phyloP scores from a whole-genome alignment of 228 moss, liverwort and hornwort genomes.

The Sphagnum magellanicum region DNA sequence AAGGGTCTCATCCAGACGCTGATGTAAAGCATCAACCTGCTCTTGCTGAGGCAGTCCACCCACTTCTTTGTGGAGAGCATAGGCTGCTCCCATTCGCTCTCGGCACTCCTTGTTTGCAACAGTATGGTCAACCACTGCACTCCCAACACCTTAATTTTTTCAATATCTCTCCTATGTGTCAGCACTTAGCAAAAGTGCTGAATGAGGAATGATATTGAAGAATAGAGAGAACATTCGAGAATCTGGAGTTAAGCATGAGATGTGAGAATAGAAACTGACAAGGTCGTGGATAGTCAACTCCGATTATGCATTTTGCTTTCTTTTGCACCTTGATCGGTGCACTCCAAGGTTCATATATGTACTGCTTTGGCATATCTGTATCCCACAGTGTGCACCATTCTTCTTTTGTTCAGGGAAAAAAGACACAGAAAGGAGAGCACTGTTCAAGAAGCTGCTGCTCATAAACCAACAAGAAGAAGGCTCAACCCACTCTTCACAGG shows the following conservation, averaged over 20 bases:
- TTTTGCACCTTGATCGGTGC: slow-evolving; percentile 78
- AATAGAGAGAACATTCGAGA: neutral
- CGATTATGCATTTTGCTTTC: slow-evolving; percentile 90
- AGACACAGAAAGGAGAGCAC: no score
- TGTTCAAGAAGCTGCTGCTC: no score
- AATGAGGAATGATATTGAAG: neutral
- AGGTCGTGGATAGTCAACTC: slow-evolving; percentile 89
- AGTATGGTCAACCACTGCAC: slow-evolving; percentile 82
- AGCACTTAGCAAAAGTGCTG: neutral
- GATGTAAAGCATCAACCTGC: slow-evolving; percentile 48
- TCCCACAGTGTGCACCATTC: neutral
- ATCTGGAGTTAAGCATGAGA: neutral
- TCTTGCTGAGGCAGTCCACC: slow-evolving; percentile 55
- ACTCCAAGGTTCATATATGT: slow-evolving; percentile 97
- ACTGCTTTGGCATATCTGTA: slow-evolving; percentile 86
- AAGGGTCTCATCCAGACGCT: slow-evolving; percentile 16
- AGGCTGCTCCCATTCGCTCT: slow-evolving; percentile 83
- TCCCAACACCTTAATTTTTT: neutral
- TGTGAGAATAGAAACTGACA: slow-evolving; percentile 24
- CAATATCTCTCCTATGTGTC: no score
- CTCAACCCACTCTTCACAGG: no score
- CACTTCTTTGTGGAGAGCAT: slow-evolving; percentile 57
- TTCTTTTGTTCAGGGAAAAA: no score
- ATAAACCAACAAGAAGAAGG: no score
- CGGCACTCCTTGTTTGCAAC: slow-evolving; percentile 88